Conservation (phyloP, 768 basidiomycete species). For the Wakefieldia striispora region DNA sequence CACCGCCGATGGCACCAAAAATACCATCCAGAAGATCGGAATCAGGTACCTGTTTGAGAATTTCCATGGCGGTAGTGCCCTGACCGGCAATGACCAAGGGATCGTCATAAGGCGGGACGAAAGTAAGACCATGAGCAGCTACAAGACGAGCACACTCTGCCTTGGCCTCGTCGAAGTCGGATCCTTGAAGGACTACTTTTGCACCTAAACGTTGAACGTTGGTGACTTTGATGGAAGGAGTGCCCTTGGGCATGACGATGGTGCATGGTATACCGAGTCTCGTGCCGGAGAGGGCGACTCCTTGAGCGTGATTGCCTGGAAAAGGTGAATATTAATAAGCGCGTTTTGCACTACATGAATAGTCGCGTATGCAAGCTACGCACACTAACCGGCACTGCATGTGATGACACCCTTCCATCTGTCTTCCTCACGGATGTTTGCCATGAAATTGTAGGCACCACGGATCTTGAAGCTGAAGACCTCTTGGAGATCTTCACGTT, state of each 20-base stretch:
- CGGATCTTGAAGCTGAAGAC: slow-evolving; percentile 99
- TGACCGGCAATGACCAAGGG: slow-evolving; percentile 97
- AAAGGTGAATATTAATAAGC: not conserved
- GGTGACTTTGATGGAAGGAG: slow-evolving; percentile 93
- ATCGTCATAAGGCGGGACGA: slow-evolving; percentile 97
- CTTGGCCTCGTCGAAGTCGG: slow-evolving; percentile 96
- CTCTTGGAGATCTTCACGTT: slow-evolving; percentile 94
- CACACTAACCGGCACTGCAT: slow-evolving; percentile 93
- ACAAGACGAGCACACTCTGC: slow-evolving; percentile 89
- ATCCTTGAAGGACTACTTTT: slow-evolving; percentile 88
- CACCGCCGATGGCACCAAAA: slow-evolving; percentile 92
- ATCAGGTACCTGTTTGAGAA: slow-evolving; percentile 82
- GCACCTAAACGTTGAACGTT: slow-evolving; percentile 95
- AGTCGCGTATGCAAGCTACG: slow-evolving; percentile 35
- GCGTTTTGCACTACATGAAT: not conserved
- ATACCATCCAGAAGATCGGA: slow-evolving; percentile 79
- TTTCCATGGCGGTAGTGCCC: slow-evolving; percentile 92
- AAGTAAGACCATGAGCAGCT: slow-evolving; percentile 68
- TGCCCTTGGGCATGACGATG: slow-evolving; percentile 97
- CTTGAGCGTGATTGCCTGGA: slow-evolving; percentile 96
- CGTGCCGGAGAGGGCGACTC: slow-evolving; percentile 92
- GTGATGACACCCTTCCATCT: slow-evolving; percentile 97
- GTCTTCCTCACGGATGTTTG: slow-evolving; percentile 79
- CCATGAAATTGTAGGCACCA: slow-evolving; percentile 99
- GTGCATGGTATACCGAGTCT: slow-evolving; percentile 90